Evolutionary conservation across 768 basidiomycete genomes (phyloP), one percentile per base, ranked within the genome.

Genomic region (Termitomyces sp.): DNA sequence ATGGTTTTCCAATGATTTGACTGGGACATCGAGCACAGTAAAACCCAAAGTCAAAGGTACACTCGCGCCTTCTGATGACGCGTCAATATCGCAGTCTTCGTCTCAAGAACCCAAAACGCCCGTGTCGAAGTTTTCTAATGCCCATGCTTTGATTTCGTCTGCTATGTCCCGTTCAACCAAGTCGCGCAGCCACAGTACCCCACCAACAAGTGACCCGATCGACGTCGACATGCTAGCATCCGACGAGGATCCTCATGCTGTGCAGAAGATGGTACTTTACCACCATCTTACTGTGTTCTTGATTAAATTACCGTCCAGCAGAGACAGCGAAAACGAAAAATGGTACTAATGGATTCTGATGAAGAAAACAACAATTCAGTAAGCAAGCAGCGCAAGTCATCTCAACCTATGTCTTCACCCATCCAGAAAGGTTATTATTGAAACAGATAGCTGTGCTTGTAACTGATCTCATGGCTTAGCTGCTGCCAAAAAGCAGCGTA

Each of bases 131-230:
- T 62, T 62, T 22, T 46, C 59, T 18, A 68, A 74, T 44, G 48
- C 66, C 14, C 66, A 57, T 51, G 64, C 63, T 16, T 55, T 69
- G 39, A 71, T 68, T 55, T 79, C 80, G 8, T 79, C 79, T 20
- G 72, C 71, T 8, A 71, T 75, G 16, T 66, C 65, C 20, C 71
- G 71, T 60, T 69, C 71, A 5, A 64, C 76, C 18, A 86, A 83
- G 44, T 82, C 82, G 24, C 73, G 71, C 22, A 74, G 72, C 20
- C 76, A 74, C 51, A 86, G 77, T 61, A 89, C 88, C 2, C 90
- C 90, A 27, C 89, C 89, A 0, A 88, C 88, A 3, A 92, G 89
- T 61, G 88, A 92, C 61, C 76, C 82, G 29, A 81, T 91, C 56
- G 89, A 92, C 61, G 79, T 92, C 10, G 89, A 91, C 66, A 85